Conservation (phyloP, 2,329 filamentous ascomycete species). For the Cadophora malorum region DNA sequence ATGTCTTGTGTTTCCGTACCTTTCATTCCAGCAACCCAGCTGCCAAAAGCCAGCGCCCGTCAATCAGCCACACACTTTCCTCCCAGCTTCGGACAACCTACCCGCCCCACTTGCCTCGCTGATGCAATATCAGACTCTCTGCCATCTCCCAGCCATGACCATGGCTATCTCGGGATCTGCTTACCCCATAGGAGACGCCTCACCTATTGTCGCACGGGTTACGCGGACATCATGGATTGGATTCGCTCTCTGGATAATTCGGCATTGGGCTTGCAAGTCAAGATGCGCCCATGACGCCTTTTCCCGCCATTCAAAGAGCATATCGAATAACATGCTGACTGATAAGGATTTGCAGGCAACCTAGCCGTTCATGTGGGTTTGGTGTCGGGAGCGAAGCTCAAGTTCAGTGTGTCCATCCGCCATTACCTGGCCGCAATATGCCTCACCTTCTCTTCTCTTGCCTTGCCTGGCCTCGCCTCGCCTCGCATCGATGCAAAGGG, state of each 20-base stretch:
- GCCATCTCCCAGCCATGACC: not conserved
- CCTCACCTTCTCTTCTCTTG: not conserved
- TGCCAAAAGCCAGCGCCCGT: not conserved
- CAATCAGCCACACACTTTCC: not conserved
- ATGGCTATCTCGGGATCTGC: constrained; percentile 8
- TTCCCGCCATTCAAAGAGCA: not conserved
- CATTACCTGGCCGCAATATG: not conserved
- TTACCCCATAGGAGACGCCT: not conserved
- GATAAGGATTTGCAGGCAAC: constrained; percentile 14
- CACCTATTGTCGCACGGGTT: not conserved
- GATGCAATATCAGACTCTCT: not conserved
- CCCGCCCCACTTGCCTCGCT: constrained; percentile 1
- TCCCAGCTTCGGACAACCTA: not conserved
- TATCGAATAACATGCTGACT: not conserved
- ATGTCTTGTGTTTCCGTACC: not conserved
- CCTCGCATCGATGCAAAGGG: not conserved
- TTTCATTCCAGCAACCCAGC: not conserved
- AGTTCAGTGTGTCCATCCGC: not conserved
- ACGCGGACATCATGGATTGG: not conserved
- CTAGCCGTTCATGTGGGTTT: constrained; percentile 11
- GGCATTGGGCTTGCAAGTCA: not conserved
- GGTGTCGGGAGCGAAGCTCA: not conserved
- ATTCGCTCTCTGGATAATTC: not conserved
- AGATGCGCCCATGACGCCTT: constrained; percentile 5
- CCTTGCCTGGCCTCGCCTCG: not conserved